These are phyloP conservation scores for Hygrophorus pudorinus DNA, from an alignment of 768 basidiomycete genomes.

Conservation along the genomic window DNA sequence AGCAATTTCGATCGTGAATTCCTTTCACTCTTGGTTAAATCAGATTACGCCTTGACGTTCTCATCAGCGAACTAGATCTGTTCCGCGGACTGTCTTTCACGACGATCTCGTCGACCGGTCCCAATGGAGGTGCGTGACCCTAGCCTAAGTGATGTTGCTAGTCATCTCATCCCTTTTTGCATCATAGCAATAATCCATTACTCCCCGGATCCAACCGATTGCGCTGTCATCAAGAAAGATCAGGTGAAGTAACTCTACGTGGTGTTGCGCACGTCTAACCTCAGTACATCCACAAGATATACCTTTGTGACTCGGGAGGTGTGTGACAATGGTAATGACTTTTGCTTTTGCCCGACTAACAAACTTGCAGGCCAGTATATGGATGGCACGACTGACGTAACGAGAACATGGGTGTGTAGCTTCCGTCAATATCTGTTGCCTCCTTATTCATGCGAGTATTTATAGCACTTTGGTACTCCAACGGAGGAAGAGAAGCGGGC, in stretches of 20 bases:
- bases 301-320: slow-evolving; percentile 60
- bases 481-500: slow-evolving; percentile 75
- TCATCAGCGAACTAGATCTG: slow-evolving; percentile 53
- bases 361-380: slow-evolving; percentile 57
- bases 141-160: neutral
- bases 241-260: slow-evolving; percentile 15
- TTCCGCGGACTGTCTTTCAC: slow-evolving; percentile 87
- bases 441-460: neutral
- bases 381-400: slow-evolving; percentile 95
- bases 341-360: neutral
- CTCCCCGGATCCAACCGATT: slow-evolving; percentile 62
- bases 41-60: slow-evolving; percentile 1
- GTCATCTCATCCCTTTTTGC: neutral
- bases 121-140: slow-evolving; percentile 69
- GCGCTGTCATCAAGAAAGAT: slow-evolving; percentile 65
- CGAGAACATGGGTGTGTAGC: slow-evolving; percentile 66
- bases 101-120: slow-evolving; percentile 88
- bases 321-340: neutral
- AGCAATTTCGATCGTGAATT: slow-evolving; percentile 74
- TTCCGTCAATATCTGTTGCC: neutral
- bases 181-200: slow-evolving; percentile 86
- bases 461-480: slow-evolving; percentile 81
- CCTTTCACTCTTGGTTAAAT: neutral
- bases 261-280: neutral
- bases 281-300: slow-evolving; percentile 11